These are phyloP conservation scores for Fagus crenata DNA, from an alignment of 306 rosid genomes.

Conservation along the genomic window DNA sequence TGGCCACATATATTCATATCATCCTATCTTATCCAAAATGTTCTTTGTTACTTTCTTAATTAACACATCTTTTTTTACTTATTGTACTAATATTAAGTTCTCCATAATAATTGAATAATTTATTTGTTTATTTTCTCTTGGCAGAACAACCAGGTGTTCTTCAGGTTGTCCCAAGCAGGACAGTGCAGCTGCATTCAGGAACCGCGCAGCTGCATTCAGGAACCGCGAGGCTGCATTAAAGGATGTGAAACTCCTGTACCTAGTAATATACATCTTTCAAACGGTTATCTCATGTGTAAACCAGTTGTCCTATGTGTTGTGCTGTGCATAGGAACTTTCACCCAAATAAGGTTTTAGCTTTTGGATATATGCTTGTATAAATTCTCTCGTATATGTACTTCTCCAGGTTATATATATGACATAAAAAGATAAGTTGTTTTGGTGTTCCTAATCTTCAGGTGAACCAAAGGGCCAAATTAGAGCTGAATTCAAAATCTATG, in stretches of 20 bases:
- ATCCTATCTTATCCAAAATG: too few species aligned
- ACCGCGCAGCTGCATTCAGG: slow-evolving; percentile 67
- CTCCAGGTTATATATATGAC: neutral
- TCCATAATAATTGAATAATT: neutral
- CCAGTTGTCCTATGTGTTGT: neutral
- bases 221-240: slow-evolving; percentile 29
- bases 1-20: too few species aligned
- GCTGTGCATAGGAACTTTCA: neutral
- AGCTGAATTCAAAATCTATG: neutral
- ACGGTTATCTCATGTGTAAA: neutral
- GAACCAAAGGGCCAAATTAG: neutral
- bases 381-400: neutral
- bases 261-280: neutral
- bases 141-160: slow-evolving; percentile 95
- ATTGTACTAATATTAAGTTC: neutral
- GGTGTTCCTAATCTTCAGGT: neutral
- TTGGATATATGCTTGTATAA: neutral
- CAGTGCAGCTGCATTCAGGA: slow-evolving; percentile 58
- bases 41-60: too few species aligned
- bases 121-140: neutral
- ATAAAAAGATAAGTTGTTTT: neutral
- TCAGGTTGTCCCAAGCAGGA: slow-evolving; percentile 81
- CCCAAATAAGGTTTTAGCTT: slow-evolving; percentile 11
- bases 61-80: too few species aligned
- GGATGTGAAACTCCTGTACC: slow-evolving; percentile 7